These are phyloP conservation scores for Penicillium sp. DNA, from an alignment of 2,329 filamentous ascomycete genomes.

Conservation along the genomic window DNA sequence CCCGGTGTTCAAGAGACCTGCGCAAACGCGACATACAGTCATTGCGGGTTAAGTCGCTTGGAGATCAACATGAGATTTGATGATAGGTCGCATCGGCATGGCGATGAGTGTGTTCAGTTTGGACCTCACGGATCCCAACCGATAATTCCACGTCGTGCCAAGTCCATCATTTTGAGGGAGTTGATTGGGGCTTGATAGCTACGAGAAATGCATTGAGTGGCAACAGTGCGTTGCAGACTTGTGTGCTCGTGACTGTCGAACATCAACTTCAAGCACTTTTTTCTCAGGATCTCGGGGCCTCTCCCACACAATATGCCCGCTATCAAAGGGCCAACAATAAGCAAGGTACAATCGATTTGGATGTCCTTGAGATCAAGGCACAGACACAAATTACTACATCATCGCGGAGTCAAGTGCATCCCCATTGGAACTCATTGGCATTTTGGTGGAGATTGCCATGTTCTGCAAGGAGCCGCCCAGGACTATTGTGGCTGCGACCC, in stretches of 20 bases:
- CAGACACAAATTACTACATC: neutral
- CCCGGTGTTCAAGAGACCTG: neutral
- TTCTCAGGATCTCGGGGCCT: too few species aligned
- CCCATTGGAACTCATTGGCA: neutral
- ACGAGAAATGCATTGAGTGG: neutral
- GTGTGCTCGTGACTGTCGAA: neutral
- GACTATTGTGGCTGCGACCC: neutral
- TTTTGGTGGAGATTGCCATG: neutral
- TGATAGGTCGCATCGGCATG: neutral
- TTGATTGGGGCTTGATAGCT: neutral
- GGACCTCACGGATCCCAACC: neutral
- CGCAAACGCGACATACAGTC: neutral
- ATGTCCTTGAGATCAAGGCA: neutral
- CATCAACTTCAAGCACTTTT: neutral
- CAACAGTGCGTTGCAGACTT: neutral
- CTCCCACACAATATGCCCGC: neutral
- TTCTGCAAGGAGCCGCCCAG: neutral
- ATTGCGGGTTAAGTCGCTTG: too few species aligned
- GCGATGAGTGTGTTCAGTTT: neutral
- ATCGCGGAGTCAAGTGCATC: neutral
- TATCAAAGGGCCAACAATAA: neutral
- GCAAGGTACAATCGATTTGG: too few species aligned
- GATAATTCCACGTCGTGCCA: neutral
- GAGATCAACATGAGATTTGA: neutral
- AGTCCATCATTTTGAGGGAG: too few species aligned